Evolutionary conservation across 495 filamentous ascomycete genomes (phyloP).

Genomic region (Xylaria sp.): DNA sequence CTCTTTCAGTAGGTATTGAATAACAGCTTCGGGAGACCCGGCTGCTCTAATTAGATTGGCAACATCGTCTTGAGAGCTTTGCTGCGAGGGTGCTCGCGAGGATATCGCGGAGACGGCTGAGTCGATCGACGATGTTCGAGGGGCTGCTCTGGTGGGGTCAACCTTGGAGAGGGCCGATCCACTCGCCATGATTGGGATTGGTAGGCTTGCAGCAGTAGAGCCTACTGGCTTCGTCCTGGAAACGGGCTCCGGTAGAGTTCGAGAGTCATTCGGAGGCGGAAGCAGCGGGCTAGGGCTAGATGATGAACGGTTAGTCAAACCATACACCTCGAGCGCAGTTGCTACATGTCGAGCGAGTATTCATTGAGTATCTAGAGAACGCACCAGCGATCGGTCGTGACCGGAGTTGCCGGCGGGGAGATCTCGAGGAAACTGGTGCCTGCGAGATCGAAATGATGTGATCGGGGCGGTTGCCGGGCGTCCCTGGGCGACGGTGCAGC

Average conservation of each 20-base stretch:
- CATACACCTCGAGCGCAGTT: neutral
- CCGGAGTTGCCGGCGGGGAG: conserved; percentile 22
- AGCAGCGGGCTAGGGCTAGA: conserved; percentile 42
- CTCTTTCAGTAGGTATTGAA: conserved; percentile 87
- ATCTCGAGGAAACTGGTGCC: conserved; percentile 27
- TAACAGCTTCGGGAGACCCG: conserved; percentile 87
- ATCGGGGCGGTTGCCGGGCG: conserved; percentile 11
- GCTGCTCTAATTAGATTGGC: conserved; percentile 78
- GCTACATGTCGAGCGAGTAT: conserved; percentile 14
- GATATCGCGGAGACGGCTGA: conserved; percentile 90
- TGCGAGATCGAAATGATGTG: conserved; percentile 6
- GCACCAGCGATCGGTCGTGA: conserved; percentile 37
- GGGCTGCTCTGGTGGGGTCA: conserved; percentile 44
- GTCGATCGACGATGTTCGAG: conserved; percentile 92
- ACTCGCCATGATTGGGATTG: conserved; percentile 38
- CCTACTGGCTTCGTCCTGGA: conserved; percentile 49
- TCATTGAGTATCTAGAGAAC: conserved; percentile 27
- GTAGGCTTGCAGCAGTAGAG: conserved; percentile 35
- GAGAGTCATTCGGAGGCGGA: conserved; percentile 52
- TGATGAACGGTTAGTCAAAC: conserved; percentile 36
- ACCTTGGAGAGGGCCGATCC: conserved; percentile 30
- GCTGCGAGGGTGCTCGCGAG: conserved; percentile 68
- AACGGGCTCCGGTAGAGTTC: conserved; percentile 45
- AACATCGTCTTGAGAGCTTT: conserved; percentile 73
- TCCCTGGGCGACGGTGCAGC: conserved; percentile 9